Conservation (phyloP, 768 basidiomycete species). For the Leccinellum albellum region DNA sequence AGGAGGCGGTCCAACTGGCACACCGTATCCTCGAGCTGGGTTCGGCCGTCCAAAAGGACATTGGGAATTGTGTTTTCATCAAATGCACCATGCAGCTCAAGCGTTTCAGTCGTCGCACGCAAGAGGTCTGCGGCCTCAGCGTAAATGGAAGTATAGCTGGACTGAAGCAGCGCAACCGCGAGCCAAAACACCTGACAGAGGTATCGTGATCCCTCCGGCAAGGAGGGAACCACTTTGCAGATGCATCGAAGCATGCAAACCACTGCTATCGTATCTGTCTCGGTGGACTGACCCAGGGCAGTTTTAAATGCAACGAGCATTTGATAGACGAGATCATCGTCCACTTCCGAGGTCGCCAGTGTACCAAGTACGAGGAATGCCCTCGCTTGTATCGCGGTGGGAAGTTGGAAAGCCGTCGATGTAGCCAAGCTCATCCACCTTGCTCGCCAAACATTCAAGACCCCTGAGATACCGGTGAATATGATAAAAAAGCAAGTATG, state of each 20-base stretch:
- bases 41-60: constrained; percentile 62
- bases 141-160: constrained; percentile 68
- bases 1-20: constrained; percentile 69
- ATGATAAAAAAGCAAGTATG: not conserved
- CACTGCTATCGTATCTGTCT: constrained; percentile 66
- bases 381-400: constrained; percentile 82
- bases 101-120: constrained; percentile 57
- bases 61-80: constrained; percentile 47
- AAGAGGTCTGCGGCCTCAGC: constrained; percentile 67
- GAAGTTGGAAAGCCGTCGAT: constrained; percentile 85
- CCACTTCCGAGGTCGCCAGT: constrained; percentile 81
- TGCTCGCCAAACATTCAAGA: constrained; percentile 86
- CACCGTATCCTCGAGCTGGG: constrained; percentile 61
- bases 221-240: constrained; percentile 68
- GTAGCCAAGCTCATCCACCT: constrained; percentile 91
- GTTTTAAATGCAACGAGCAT: constrained; percentile 84
- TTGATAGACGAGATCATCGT: constrained; percentile 91
- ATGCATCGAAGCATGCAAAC: constrained; percentile 89
- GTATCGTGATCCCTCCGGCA: constrained; percentile 68
- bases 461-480: constrained; percentile 40
- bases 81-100: constrained; percentile 61
- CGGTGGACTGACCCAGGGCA: constrained; percentile 63
- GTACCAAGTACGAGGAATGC: constrained; percentile 81
- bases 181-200: constrained; percentile 81
- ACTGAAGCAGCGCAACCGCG: constrained; percentile 77